Evolutionary conservation across 208 protist species (phyloP).

Genomic region (Acanthamoeba triangularis): DNA sequence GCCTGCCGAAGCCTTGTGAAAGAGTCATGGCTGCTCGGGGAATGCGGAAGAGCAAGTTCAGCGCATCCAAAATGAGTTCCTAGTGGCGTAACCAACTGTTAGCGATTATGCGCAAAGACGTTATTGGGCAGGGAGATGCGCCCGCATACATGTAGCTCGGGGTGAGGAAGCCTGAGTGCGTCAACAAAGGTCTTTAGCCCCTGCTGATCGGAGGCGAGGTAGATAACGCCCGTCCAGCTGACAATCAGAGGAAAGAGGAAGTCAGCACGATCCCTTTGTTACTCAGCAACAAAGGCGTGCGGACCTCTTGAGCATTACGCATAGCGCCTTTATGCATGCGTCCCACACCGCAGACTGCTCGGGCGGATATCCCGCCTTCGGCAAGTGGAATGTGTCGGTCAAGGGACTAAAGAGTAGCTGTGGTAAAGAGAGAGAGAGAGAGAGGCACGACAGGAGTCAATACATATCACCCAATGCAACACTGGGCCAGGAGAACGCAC

Average conservation of each 20-base stretch:
- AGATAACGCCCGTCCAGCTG: conserved; percentile 63
- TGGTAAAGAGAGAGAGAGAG: not conserved
- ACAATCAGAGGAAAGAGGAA: not conserved
- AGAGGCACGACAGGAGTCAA: too few relatives aligned
- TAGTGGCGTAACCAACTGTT: not conserved
- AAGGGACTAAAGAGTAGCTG: conserved; percentile 63
- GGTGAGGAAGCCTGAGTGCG: conserved; percentile 80
- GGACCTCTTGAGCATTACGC: conserved; percentile 21
- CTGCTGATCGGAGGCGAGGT: conserved; percentile 78
- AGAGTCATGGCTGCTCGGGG: conserved; percentile 63
- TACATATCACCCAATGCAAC: not conserved
- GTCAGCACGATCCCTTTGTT: not conserved
- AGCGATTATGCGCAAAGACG: not conserved
- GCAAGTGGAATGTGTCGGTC: conserved; percentile 60
- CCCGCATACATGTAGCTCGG: conserved; percentile 78
- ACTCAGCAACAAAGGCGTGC: not conserved
- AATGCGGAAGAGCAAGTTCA: conserved; percentile 83
- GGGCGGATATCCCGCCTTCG: conserved; percentile 1
- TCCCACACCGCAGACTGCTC: conserved; percentile 10
- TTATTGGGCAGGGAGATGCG: not conserved
- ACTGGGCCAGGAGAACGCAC: not conserved
- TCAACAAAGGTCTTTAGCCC: conserved; percentile 82
- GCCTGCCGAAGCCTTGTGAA: conserved; percentile 56
- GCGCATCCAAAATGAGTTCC: conserved; percentile 80
- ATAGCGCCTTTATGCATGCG: conserved; percentile 37